Percentiles rank a stretch among this genome's conserved stretches.
Evolutionary conservation across 306 rosid species (phyloP).

Genomic region (Dalbergia cochinchinensis): DNA sequence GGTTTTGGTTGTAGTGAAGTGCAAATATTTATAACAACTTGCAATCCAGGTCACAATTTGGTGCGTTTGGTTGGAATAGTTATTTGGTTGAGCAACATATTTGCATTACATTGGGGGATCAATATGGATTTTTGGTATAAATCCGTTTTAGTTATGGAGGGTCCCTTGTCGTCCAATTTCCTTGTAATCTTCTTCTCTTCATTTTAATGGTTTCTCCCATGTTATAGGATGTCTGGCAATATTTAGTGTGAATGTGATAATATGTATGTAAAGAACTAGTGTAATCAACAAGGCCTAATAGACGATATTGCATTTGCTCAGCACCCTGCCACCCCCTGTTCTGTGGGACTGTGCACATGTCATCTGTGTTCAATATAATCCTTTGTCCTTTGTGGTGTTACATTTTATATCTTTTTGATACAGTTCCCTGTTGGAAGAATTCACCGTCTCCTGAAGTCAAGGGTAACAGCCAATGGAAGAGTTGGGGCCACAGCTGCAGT

Average conservation of each 20-base stretch:
- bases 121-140: too few species aligned
- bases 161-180: neutral
- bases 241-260: neutral
- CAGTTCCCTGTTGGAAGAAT: slow-evolving; percentile 87
- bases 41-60: too few species aligned
- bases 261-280: neutral
- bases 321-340: neutral
- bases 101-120: too few species aligned
- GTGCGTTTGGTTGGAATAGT: too few species aligned
- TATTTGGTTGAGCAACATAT: too few species aligned
- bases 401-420: slow-evolving; percentile 19
- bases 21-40: too few species aligned
- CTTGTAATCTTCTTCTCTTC: neutral
- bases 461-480: slow-evolving; percentile 76
- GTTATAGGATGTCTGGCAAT: neutral
- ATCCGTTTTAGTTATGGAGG: neutral
- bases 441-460: slow-evolving; percentile 75
- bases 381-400: neutral
- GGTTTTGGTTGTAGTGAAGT: too few species aligned
- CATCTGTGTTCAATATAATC: neutral
- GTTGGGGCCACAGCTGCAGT: slow-evolving; percentile 88
- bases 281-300: neutral
- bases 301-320: slow-evolving; percentile 7
- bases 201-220: neutral
- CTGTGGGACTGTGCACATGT: slow-evolving; percentile 3